Base-by-base conservation (phyloP, 2,329 filamentous ascomycete genomes). In the Stenocarpella maydis region DNA sequence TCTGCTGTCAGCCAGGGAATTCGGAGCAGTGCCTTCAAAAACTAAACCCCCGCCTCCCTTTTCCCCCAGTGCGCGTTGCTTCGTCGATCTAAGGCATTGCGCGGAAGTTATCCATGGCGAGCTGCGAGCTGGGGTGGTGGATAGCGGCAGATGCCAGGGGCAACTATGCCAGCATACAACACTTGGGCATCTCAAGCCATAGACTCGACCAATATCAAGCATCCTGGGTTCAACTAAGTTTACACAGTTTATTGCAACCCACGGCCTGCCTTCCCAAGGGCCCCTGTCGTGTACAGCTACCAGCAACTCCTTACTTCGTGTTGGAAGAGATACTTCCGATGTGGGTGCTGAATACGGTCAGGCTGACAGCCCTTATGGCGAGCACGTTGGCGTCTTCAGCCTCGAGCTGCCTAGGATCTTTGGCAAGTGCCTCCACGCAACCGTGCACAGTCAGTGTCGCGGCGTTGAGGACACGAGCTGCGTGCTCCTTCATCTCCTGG, bases 401-500 rank as follows among this genome's bases (percentile, higher is more conserved):
- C 28, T 66, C 50, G 9, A 66, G 47, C 50, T 66, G 64, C 39
- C 47, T 54, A 26, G 64, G 64, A 15, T 66, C 64, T 50, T 66
- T 66, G 4, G 64, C 39, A 9, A 66, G 41, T 3, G 64, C 49
- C 50, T 66, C 64, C 6, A 66, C 50, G 26, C 50, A 55, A n/a
- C 64, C 64, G 14, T 45, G 39, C 8, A 66, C 64, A 21, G 39
- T 66, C 15, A 50, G 64, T 34, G 55, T 47, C 14, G 47, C 64
- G 15, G 39, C 52, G 19, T 31, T 66, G 49, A 66, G 64, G n/a
- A 66, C 31, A 21, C 28, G 7, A 12, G 50, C 39, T 10, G 64
- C 64, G 21, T 66, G 49, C 50, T 66, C 64, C 64, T 66, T 66
- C 64, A 66, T 66, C 37, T 54, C 64, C 50, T 66, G 50, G 50